Conservation (phyloP, 495 filamentous ascomycete species). For the Penicillium coffeae region DNA sequence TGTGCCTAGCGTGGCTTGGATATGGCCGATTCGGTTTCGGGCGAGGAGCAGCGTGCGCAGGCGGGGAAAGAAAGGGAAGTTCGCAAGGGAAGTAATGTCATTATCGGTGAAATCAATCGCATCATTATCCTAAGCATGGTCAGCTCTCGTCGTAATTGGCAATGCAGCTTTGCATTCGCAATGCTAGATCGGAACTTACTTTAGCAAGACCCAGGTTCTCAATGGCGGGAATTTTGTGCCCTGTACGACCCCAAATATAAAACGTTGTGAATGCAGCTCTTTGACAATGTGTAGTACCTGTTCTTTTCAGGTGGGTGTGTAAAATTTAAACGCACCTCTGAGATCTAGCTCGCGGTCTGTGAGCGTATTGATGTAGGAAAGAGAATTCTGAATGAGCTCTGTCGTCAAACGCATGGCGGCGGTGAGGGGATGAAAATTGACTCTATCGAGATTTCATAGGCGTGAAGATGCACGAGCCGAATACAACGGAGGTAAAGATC, state of each 20-base stretch:
- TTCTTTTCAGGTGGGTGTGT: conserved; percentile 69
- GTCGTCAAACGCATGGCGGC: conserved; percentile 84
- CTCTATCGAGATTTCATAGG: conserved; percentile 5
- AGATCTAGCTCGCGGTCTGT: conserved; percentile 98
- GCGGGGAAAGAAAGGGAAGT: conserved; percentile 92
- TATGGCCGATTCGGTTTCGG: conserved; percentile 77
- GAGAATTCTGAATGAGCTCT: conserved; percentile 85
- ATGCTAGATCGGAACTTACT: conserved; percentile 41
- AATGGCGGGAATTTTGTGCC: conserved; percentile 95
- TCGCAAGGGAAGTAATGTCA: conserved; percentile 81
- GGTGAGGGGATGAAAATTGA: conserved; percentile 11
- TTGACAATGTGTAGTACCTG: conserved; percentile 87
- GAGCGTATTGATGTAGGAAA: conserved; percentile 95
- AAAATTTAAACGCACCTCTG: conserved; percentile 76
- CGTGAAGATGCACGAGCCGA: not conserved
- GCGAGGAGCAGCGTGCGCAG: conserved; percentile 82
- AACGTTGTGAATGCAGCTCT: conserved; percentile 83
- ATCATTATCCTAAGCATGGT: conserved; percentile 64
- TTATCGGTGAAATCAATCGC: conserved; percentile 98
- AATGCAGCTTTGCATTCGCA: not conserved
- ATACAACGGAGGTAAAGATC: conserved; percentile 3
- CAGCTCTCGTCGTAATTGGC: not conserved
- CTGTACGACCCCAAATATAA: conserved; percentile 58
- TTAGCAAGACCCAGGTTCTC: conserved; percentile 97
- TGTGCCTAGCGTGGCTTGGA: conserved; percentile 68